Percentiles rank a stretch among this genome's conserved stretches.
phyloP scores from a whole-genome alignment of 179 eudicot genomes.

The Corrigiola litoralis region DNA sequence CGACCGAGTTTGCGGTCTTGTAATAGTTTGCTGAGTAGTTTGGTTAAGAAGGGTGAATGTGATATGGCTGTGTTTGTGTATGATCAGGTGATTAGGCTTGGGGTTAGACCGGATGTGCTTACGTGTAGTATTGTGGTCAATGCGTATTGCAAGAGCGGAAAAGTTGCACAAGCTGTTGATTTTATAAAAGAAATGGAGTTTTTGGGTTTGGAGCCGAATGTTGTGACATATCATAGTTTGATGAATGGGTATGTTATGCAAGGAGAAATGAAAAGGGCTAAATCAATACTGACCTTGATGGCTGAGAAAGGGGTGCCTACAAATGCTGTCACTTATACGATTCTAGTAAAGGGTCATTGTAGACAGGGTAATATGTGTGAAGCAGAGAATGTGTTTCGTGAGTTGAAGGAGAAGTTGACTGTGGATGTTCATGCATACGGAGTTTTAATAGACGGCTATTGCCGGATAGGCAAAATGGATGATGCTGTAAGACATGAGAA shows the following conservation, averaged over 20 bases:
- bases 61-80: constrained; percentile 44
- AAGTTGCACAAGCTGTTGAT: constrained; percentile 38
- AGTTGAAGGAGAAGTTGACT: constrained; percentile 40
- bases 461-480: constrained; percentile 55
- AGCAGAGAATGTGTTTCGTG: constrained; percentile 59
- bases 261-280: constrained; percentile 54
- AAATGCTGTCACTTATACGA: constrained; percentile 54
- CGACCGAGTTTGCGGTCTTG: constrained; percentile 65
- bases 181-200: constrained; percentile 48
- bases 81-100: constrained; percentile 54
- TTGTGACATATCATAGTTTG: constrained; percentile 65
- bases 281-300: constrained; percentile 57
- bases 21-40: constrained; percentile 60
- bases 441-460: constrained; percentile 62
- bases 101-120: constrained; percentile 58
- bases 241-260: constrained; percentile 59
- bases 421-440: constrained; percentile 59
- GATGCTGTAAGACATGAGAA: constrained; percentile 54
- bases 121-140: constrained; percentile 64
- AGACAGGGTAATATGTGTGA: constrained; percentile 41
- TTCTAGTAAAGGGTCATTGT: constrained; percentile 70
- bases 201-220: constrained; percentile 60
- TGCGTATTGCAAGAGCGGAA: constrained; percentile 67
- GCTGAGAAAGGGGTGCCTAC: constrained; percentile 30
- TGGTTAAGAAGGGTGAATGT: constrained; percentile 52